These are phyloP conservation scores for Hapsidospora chrysogenum DNA, from an alignment of 495 filamentous ascomycete species.

Conservation along the genomic window DNA sequence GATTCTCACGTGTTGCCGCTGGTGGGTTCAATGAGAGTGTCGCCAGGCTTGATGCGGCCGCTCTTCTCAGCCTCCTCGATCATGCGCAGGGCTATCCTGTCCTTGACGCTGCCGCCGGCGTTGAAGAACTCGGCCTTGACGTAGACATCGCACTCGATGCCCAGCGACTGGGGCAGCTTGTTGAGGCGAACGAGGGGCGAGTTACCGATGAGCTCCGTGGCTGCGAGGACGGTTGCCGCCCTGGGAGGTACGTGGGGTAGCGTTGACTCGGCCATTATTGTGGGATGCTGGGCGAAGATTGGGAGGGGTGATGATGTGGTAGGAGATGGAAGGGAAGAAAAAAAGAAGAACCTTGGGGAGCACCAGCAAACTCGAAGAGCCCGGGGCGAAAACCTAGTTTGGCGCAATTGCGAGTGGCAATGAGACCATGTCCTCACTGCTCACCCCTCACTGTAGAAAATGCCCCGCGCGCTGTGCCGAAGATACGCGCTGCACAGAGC, in stretches of 20 bases:
- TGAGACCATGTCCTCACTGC: no score
- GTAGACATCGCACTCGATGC: constrained; percentile 80
- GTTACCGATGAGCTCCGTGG: constrained; percentile 62
- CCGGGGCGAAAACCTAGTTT: no score
- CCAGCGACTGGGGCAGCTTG: constrained; percentile 72
- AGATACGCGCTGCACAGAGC: no score
- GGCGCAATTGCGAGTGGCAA: no score
- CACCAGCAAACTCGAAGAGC: no score
- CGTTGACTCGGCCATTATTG: background rate
- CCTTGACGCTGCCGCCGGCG: constrained; percentile 94
- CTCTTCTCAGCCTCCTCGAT: constrained; percentile 85
- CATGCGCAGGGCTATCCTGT: constrained; percentile 94
- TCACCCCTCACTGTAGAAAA: no score
- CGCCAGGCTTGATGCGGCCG: constrained; percentile 90
- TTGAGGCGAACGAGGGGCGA: constrained; percentile 89
- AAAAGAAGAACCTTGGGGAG: background rate
- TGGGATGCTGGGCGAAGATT: background rate
- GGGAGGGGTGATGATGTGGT: background rate
- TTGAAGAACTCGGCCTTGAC: constrained; percentile 96
- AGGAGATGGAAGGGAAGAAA: background rate
- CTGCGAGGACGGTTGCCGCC: constrained; percentile 18
- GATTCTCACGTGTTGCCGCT: constrained; percentile 79
- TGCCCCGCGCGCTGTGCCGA: no score
- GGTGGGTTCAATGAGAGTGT: constrained; percentile 94
- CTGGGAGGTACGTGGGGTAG: background rate